Base-by-base conservation (phyloP, 73 alveolate genomes). In the Paramecium sonneborni region DNA sequence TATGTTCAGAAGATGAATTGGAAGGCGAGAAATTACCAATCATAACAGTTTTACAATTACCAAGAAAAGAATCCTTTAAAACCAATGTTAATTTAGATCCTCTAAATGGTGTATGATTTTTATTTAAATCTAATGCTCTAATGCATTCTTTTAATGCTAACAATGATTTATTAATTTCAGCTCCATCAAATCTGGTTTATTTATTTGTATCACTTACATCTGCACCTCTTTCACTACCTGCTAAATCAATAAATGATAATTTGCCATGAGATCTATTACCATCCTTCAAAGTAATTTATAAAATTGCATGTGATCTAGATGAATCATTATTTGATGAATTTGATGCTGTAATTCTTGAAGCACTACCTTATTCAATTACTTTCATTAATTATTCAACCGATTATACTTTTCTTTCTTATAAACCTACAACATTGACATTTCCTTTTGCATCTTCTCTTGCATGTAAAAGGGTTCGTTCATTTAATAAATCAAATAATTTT, bases 171-270 rank as follows among this genome's bases (percentile, higher is more conserved):
- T 99, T 99, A 95, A 99, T 99, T 92, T 98, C 99, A 20, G 99
- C 99, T 1, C 99, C 99, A 94, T 99, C 99, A 69, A 98, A 95
- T 76, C 99, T 96, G 3, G 99, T 98, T 96, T 98, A 96, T 91
- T 95, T 96, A 92, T 97, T 96, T 39, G 95, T 93, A 92, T 98
- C 98, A 55, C 97, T 91, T 85, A 99, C 98, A 95, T 99, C 99
- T 8, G 99, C 99, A 26, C 99, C 99, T 85, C 99, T 93, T 95
- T 99, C 99, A 84, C 99, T 97, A 86, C 99, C 99, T 1, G 99
- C 99, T 84, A 99, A 96, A 94, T 99, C 99, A 35, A 99, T 99
- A 94, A 99, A 90, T 62, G 92, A 35, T 35, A 85, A 35, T 58
- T 93, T 93, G 37, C 96, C 84, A 86, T 93, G 68, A 21, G 76